Evolutionary conservation across 2,329 filamentous ascomycete species (phyloP).

Genomic region (Botrytis fragariae): DNA sequence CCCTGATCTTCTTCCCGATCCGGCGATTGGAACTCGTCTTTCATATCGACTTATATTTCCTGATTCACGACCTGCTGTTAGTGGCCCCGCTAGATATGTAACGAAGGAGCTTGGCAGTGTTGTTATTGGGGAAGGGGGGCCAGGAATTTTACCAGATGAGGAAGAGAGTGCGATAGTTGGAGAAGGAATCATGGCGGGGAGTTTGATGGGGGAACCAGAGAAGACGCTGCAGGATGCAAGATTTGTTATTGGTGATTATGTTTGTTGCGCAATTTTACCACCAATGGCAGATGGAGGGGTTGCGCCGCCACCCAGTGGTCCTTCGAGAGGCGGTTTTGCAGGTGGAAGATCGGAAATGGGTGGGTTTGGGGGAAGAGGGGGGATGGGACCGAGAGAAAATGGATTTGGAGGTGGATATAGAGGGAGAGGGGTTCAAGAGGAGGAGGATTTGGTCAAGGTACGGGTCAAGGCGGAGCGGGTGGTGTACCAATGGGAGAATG

Average conservation of each 20-base stretch:
- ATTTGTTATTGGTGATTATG: conserved; percentile 86
- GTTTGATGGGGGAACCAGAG: conserved; percentile 57
- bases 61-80: conserved; percentile 47
- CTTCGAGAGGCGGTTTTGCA: conserved; percentile 41
- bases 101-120: conserved; percentile 81
- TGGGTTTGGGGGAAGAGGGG: conserved; percentile 41
- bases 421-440: conserved; percentile 40
- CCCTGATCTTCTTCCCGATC: conserved; percentile 67
- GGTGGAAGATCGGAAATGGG: conserved; percentile 39
- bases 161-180: conserved; percentile 39
- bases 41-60: conserved; percentile 84
- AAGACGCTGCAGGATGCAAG: conserved; percentile 74
- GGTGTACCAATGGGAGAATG: conserved; percentile 56
- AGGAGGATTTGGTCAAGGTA: conserved; percentile 43
- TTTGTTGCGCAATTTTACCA: conserved; percentile 78
- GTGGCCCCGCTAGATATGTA: conserved; percentile 59
- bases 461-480: conserved; percentile 39
- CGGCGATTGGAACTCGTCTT: conserved; percentile 78
- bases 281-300: conserved; percentile 73
- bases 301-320: conserved; percentile 55
- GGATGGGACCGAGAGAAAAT: conserved; percentile 40
- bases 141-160: conserved; percentile 42
- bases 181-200: conserved; percentile 36
- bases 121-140: conserved; percentile 63
- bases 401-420: conserved; percentile 39